Evolutionary conservation across 2,329 filamentous ascomycete species (phyloP).

Genomic region (Knufia fluminis): DNA sequence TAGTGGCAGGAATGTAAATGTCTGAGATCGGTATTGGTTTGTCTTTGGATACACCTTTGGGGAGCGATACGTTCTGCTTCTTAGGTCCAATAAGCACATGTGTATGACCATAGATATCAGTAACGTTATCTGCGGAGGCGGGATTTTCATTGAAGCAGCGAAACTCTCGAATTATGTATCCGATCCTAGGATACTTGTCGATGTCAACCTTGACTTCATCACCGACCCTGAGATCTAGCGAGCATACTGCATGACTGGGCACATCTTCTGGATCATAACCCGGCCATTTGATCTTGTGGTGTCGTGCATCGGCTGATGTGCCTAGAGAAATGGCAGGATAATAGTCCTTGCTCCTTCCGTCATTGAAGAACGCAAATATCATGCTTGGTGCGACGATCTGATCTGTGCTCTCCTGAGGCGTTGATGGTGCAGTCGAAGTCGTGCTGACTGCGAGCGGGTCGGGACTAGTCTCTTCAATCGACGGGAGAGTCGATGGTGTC

Average conservation of each 20-base stretch:
- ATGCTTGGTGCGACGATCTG: constrained; percentile 39
- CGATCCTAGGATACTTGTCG: constrained; percentile 33
- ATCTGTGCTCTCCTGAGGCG: not conserved
- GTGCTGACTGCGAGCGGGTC: not conserved
- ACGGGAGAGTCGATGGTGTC: not conserved
- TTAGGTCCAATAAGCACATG: constrained; percentile 35
- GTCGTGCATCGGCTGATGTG: constrained; percentile 31
- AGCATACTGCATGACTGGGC: constrained; percentile 32
- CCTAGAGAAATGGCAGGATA: constrained; percentile 53
- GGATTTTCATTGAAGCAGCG: constrained; percentile 27
- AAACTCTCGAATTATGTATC: constrained; percentile 36
- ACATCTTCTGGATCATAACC: constrained; percentile 35
- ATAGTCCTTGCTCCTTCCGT: constrained; percentile 45
- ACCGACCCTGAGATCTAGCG: constrained; percentile 36
- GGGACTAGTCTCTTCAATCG: not conserved
- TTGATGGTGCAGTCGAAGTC: not conserved
- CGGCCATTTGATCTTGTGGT: constrained; percentile 39
- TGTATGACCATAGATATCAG: constrained; percentile 36
- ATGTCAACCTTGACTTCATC: constrained; percentile 41
- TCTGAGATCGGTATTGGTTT: constrained; percentile 36
- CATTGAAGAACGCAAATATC: constrained; percentile 51
- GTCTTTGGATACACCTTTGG: constrained; percentile 18
- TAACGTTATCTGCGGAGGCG: constrained; percentile 26
- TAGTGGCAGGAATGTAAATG: constrained; percentile 38
- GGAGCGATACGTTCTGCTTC: constrained; percentile 34